Conservation (phyloP, 768 basidiomycete genomes). For the Jaapia argillacea region DNA sequence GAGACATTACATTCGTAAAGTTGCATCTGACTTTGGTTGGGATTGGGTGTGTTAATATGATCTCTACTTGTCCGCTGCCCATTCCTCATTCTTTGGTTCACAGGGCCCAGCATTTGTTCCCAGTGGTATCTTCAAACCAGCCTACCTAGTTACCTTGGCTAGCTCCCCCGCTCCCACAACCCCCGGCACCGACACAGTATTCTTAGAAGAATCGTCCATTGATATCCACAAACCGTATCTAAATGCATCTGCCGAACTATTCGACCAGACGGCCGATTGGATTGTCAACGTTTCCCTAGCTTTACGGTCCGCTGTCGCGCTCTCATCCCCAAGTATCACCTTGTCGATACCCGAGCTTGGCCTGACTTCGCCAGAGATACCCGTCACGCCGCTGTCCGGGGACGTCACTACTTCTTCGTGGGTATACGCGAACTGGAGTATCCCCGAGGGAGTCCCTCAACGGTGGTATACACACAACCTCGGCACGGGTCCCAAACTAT, state of each 20-base stretch:
- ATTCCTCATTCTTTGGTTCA: neutral
- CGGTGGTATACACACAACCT: conserved; percentile 50
- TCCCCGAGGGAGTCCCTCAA: conserved; percentile 34
- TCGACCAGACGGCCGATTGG: conserved; percentile 42
- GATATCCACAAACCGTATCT: conserved; percentile 47
- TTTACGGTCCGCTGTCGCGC: conserved; percentile 30
- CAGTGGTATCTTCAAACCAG: conserved; percentile 43
- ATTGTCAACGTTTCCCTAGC: conserved; percentile 43
- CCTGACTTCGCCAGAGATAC: conserved; percentile 26
- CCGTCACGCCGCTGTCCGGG: conserved; percentile 3
- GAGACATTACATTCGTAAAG: conserved; percentile 40
- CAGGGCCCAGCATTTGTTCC: conserved; percentile 52
- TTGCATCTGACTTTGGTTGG: conserved; percentile 49
- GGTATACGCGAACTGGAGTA: conserved; percentile 28
- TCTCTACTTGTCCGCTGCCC: neutral
- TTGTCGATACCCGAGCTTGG: conserved; percentile 39
- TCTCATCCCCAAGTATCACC: conserved; percentile 25
- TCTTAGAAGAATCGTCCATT: conserved; percentile 41
- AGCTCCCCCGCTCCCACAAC: conserved; percentile 4
- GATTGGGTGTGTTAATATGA: conserved; percentile 34
- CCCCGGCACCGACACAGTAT: conserved; percentile 15
- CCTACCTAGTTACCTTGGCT: conserved; percentile 36
- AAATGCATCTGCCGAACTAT: conserved; percentile 27
- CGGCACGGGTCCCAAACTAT: conserved; percentile 38
- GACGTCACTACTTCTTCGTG: neutral